phyloP scores from a whole-genome alignment of 192 early-diverging fungal species.

The Coemansia sp. region DNA sequence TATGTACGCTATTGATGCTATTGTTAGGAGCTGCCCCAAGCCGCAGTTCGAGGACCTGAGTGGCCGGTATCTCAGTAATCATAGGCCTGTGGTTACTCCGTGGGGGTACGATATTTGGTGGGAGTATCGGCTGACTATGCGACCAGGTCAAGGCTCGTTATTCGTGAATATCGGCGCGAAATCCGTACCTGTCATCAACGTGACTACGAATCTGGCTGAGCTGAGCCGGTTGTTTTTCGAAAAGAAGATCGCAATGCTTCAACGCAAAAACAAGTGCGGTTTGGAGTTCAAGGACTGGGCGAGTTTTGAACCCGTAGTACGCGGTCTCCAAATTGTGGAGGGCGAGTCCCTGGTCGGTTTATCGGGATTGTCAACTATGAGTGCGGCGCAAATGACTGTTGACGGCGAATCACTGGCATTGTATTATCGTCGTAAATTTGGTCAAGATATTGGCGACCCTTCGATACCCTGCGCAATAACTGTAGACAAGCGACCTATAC shows the following conservation, averaged over 20 bases:
- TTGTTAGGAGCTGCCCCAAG: slow-evolving; percentile 10
- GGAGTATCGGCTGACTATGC: slow-evolving; percentile 31
- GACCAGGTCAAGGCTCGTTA: slow-evolving; percentile 1
- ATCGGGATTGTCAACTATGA: background rate
- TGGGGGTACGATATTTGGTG: slow-evolving; percentile 36
- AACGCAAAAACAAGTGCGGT: background rate
- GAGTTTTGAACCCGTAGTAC: slow-evolving; percentile 8
- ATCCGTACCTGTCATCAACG: slow-evolving; percentile 14
- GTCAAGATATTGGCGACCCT: background rate
- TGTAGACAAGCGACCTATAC: background rate
- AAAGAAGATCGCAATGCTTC: background rate
- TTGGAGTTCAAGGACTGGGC: slow-evolving; percentile 12
- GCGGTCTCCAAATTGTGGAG: background rate
- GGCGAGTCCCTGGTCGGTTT: background rate
- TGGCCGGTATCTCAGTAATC: background rate
- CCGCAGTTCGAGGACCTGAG: background rate
- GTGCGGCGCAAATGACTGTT: background rate
- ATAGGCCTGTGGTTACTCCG: background rate
- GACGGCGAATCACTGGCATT: slow-evolving; percentile 1
- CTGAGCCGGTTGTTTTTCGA: slow-evolving; percentile 12
- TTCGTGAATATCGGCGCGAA: slow-evolving; percentile 14
- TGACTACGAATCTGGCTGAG: slow-evolving; percentile 7
- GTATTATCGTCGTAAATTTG: slow-evolving; percentile 11
- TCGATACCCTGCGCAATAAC: slow-evolving; percentile 19
- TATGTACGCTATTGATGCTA: slow-evolving; percentile 26